Evolutionary conservation across 1,284 basidiomycete genomes (phyloP).

Genomic region (Ustilago bromivora): DNA sequence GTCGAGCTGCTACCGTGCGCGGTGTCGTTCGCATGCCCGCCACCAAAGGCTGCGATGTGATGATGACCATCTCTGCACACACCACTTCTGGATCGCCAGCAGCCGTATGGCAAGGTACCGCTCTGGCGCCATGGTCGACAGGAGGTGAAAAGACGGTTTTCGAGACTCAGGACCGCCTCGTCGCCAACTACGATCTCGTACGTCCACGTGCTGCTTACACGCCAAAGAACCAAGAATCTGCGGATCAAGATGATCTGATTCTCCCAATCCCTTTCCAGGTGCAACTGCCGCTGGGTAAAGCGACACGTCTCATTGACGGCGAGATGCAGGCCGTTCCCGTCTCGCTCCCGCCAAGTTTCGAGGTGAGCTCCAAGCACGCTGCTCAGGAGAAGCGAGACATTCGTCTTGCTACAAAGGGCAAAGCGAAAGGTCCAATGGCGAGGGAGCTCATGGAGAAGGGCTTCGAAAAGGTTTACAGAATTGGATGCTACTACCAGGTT

Average conservation of each 20-base stretch:
- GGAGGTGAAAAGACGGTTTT: conserved; percentile 57
- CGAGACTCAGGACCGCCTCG: conserved; percentile 50
- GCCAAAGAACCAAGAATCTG: conserved; percentile 45
- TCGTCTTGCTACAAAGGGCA: conserved; percentile 50
- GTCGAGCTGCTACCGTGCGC: conserved; percentile 47
- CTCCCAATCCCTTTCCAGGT: conserved; percentile 57
- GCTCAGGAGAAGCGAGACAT: conserved; percentile 52
- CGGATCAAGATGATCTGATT: conserved; percentile 54
- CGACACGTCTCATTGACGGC: conserved; percentile 60
- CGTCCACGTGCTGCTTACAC: conserved; percentile 43
- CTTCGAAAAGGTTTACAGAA: conserved; percentile 56
- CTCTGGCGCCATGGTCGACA: conserved; percentile 51
- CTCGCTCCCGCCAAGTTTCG: conserved; percentile 61
- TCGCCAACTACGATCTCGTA: conserved; percentile 44
- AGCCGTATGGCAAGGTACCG: conserved; percentile 60
- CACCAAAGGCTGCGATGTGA: conserved; percentile 51
- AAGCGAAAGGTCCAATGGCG: conserved; percentile 42
- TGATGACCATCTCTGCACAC: conserved; percentile 61
- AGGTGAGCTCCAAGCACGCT: conserved; percentile 59
- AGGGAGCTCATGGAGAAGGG: conserved; percentile 57
- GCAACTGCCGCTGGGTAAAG: conserved; percentile 58
- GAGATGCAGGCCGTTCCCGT: conserved; percentile 58
- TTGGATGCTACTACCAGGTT: conserved; percentile 65
- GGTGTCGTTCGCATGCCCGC: conserved; percentile 56
- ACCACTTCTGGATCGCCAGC: conserved; percentile 62